Evolutionary conservation across 225 moss, liverwort and hornwort species (phyloP), one percentile per base, ranked within the genome.

Genomic region (Bryum argenteum): DNA sequence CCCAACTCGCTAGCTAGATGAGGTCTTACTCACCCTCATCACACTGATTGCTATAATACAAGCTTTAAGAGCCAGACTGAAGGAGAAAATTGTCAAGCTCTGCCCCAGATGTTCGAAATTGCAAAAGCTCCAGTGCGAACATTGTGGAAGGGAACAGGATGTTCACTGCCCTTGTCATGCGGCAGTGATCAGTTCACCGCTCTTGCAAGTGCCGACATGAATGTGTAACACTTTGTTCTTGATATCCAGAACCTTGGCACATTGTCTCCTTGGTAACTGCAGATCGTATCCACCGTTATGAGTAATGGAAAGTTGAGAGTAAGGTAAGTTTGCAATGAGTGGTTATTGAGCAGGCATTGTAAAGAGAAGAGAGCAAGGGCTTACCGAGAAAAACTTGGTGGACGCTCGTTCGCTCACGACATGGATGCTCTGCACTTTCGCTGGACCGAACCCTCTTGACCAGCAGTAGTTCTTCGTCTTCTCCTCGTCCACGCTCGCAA

Each of bases 231-330:
- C 88, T 64, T 77, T 79, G 65, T 81, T 78, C 63, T 81, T 69
- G 8, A 84, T 73, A 54, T 81, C 91, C 66, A 83, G 78, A 70
- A 96, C 63, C 69, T 84, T 88, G 22, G 91, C 81, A 71, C 95
- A 96, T 75, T 93, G 93, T 77, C 93, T 93, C 82, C 93, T 87
- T 20, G 95, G 95, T 53, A 96, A 86, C 95, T 96, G 83, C 75
- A 37, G 77, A 74, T 33, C 3, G 7, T 5, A 33, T 33, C 33
- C 33, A 33, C 7, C 33, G 33, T 33, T 33, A 26, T 26, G 26
- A 26, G 2, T 26, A 2, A 2, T 4, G 4, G 26, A 26, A 2
- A 33, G 33, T 33, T 33, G 5, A n/a, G 5, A 33, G 5, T 33
- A 33, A 6, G 33, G 33, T 33, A 33, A 33, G 33, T 33, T 33